phyloP scores from a whole-genome alignment of 768 basidiomycete species.

The Lentinula guzmanii region DNA sequence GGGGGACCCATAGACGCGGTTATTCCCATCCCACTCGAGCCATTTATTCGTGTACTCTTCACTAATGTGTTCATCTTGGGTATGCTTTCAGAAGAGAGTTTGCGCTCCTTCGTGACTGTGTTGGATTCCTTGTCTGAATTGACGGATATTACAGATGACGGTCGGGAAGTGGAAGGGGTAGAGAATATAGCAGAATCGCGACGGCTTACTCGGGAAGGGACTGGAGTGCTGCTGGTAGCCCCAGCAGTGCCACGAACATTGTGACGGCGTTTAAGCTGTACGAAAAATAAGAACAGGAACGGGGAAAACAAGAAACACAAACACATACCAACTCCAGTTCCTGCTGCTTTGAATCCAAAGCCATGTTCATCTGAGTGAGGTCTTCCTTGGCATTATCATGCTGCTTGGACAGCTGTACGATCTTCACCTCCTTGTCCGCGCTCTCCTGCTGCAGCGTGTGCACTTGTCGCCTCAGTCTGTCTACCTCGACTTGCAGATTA shows the following conservation, averaged over 20 bases:
- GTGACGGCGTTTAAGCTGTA: slow-evolving; percentile 58
- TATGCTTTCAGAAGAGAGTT: slow-evolving; percentile 30
- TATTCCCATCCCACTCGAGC: slow-evolving; percentile 6
- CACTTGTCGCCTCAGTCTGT: slow-evolving; percentile 53
- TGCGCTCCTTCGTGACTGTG: slow-evolving; percentile 25
- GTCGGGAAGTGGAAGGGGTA: slow-evolving; percentile 46
- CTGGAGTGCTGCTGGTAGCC: slow-evolving; percentile 44
- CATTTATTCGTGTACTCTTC: slow-evolving; percentile 46
- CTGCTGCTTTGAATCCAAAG: slow-evolving; percentile 90
- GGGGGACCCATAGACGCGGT: slow-evolving; percentile 5
- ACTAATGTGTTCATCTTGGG: slow-evolving; percentile 33
- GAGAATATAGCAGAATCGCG: slow-evolving; percentile 54
- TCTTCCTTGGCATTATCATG: slow-evolving; percentile 70
- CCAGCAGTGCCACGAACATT: slow-evolving; percentile 53
- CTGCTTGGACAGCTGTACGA: slow-evolving; percentile 66
- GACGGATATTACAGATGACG: slow-evolving; percentile 53
- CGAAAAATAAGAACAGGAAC: neutral
- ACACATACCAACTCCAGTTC: slow-evolving; percentile 79
- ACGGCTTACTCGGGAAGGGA: slow-evolving; percentile 28
- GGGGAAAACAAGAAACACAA: neutral
- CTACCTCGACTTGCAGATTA: slow-evolving; percentile 24
- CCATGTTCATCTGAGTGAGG: slow-evolving; percentile 79
- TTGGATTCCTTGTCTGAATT: slow-evolving; percentile 24
- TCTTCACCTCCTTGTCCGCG: slow-evolving; percentile 78
- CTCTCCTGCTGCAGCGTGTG: slow-evolving; percentile 75